Percentiles rank a stretch among this genome's conserved stretches.
phyloP scores from a whole-genome alignment of 2,329 filamentous ascomycete genomes.

The Ceratocystis papillata region DNA sequence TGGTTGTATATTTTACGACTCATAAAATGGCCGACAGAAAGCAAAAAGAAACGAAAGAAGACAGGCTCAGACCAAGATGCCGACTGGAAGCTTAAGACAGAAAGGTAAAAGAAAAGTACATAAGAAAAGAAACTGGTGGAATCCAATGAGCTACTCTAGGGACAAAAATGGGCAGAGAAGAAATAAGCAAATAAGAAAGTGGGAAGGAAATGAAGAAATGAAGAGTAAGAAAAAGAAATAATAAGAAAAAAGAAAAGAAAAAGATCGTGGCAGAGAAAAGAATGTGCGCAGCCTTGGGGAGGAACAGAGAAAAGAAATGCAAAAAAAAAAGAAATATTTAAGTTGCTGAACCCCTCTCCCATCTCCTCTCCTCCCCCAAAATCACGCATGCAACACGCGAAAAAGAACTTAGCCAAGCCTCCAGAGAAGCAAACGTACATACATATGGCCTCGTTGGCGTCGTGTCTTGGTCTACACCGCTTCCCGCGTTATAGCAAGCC shows the following conservation, averaged over 20 bases:
- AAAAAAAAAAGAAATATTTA: neutral
- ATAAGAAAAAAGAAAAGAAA: slow-evolving; percentile 4
- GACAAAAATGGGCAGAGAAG: slow-evolving; percentile 11
- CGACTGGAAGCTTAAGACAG: neutral
- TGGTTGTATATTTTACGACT: slow-evolving; percentile 4
- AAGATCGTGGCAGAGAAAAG: slow-evolving; percentile 8
- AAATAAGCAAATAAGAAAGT: slow-evolving; percentile 5
- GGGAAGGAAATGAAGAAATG: neutral
- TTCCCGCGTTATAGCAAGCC: no score
- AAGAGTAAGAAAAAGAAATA: slow-evolving; percentile 13
- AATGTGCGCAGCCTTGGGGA: neutral
- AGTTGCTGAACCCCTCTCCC: neutral
- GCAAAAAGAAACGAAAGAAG: neutral
- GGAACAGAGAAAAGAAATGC: neutral
- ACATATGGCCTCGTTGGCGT: neutral
- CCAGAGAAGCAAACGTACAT: neutral
- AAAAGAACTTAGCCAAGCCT: neutral
- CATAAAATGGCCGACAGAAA: neutral
- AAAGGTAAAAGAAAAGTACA: neutral
- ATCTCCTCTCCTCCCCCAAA: neutral
- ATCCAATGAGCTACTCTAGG: neutral
- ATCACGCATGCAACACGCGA: neutral
- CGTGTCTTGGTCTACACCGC: neutral
- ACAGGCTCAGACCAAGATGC: neutral
- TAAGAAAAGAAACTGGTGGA: neutral